A percentile compares a stretch with the other conserved stretches of the same genome.
phyloP scores from a whole-genome alignment of 2,329 filamentous ascomycete species.

The Biscogniauxia sp. region DNA sequence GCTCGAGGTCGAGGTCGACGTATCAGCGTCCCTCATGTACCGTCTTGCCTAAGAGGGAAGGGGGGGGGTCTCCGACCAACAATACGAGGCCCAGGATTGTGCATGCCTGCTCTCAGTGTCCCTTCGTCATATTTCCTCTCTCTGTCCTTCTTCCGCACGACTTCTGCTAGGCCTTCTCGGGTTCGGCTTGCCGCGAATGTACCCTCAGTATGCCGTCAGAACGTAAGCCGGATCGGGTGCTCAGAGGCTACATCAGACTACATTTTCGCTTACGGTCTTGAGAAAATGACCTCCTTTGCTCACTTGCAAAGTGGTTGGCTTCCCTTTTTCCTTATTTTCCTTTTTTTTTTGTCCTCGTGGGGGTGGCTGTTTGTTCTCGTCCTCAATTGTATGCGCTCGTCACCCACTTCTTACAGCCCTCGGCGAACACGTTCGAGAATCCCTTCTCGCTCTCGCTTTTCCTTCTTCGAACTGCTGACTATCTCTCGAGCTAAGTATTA shows the following conservation, averaged over 20 bases:
- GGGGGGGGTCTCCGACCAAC: not conserved
- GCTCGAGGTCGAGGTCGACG: not conserved
- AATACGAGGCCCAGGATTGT: constrained; percentile 2
- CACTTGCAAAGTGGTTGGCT: too few species aligned
- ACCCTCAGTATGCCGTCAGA: not conserved
- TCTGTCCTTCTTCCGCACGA: not conserved
- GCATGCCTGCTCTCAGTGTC: not conserved
- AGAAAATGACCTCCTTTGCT: not conserved
- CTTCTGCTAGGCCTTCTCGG: not conserved
- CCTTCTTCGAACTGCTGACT: not conserved
- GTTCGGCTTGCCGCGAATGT: not conserved
- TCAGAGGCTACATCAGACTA: not conserved
- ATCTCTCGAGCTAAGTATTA: not conserved
- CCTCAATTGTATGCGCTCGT: not conserved
- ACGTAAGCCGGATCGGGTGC: not conserved
- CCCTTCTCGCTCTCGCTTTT: not conserved
- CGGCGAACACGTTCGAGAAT: not conserved
- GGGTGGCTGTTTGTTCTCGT: not conserved
- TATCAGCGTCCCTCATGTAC: not conserved
- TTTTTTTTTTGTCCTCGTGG: not conserved
- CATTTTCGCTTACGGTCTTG: not conserved
- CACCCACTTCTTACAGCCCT: not conserved
- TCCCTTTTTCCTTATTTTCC: too few species aligned
- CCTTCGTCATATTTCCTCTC: not conserved
- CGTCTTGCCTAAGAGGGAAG: not conserved